phyloP scores from a whole-genome alignment of 2,329 filamentous ascomycete species.

The Colletotrichum cordylinicola region DNA sequence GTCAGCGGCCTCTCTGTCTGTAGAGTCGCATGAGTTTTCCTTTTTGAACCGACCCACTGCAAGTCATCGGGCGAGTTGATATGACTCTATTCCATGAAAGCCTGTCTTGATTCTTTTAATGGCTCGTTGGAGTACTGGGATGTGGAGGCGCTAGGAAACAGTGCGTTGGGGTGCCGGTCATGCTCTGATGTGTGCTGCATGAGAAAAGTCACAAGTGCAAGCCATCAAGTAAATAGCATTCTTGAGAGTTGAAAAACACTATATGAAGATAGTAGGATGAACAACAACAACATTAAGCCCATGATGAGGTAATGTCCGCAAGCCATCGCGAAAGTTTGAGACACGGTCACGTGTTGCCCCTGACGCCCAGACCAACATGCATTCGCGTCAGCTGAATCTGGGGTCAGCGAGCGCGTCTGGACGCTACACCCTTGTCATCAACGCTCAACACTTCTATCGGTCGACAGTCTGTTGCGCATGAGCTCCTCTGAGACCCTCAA shows the following conservation, averaged over 20 bases:
- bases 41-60: neutral
- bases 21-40: accelerated
- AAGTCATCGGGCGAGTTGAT: neutral
- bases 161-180: neutral
- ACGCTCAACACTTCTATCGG: neutral
- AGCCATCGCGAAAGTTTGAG: neutral
- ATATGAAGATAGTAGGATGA: neutral
- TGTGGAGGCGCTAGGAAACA: neutral
- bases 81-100: neutral
- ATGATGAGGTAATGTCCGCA: neutral
- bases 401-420: neutral
- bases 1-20: neutral
- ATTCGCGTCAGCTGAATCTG: neutral
- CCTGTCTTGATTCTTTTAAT: neutral
- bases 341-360: neutral
- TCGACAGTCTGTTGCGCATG: neutral
- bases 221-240: neutral
- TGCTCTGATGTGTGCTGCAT: neutral
- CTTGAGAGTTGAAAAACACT: neutral
- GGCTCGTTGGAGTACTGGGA: neutral
- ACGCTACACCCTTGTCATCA: neutral
- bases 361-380: neutral
- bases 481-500: accelerated
- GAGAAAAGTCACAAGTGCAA: neutral
- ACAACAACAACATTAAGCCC: neutral